A percentile compares a stretch with the other conserved stretches of the same genome.
phyloP scores from a whole-genome alignment of 2,329 filamentous ascomycete genomes.

The Aspergillus sergii region DNA sequence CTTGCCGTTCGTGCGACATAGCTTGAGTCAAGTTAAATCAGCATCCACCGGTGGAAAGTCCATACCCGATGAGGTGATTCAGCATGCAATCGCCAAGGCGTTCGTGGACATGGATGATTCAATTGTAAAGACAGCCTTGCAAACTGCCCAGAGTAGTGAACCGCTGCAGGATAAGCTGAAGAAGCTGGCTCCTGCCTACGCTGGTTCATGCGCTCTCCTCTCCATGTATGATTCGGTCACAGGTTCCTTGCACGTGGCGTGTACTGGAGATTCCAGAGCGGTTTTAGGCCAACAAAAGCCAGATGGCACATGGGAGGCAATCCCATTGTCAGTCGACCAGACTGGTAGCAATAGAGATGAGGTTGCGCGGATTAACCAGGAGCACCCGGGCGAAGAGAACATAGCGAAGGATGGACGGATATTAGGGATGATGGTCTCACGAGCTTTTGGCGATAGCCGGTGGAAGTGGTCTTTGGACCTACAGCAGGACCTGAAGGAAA shows the following conservation, averaged over 20 bases:
- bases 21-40: conserved; percentile 18
- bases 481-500: conserved; percentile 40
- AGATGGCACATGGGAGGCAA: conserved; percentile 53
- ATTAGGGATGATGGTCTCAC: conserved; percentile 63
- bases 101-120: conserved; percentile 29
- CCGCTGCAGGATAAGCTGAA: conserved; percentile 26
- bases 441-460: conserved; percentile 68
- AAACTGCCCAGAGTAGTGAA: conserved; percentile 18
- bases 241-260: conserved; percentile 62
- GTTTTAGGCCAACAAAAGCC: conserved; percentile 55
- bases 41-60: background rate
- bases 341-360: conserved; percentile 66
- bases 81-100: conserved; percentile 24
- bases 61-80: conserved; percentile 19
- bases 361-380: conserved; percentile 54
- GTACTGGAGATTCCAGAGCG: conserved; percentile 68
- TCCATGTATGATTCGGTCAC: conserved; percentile 61
- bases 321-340: conserved; percentile 65
- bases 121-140: conserved; percentile 26
- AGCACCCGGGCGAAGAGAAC: conserved; percentile 65
- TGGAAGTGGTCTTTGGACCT: conserved; percentile 67
- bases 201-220: conserved; percentile 66
- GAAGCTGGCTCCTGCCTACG: conserved; percentile 34
- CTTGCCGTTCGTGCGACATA: conserved; percentile 23
- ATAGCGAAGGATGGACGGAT: conserved; percentile 63